Conservation (phyloP, 768 basidiomycete genomes). For the Podaxis rugospora region DNA sequence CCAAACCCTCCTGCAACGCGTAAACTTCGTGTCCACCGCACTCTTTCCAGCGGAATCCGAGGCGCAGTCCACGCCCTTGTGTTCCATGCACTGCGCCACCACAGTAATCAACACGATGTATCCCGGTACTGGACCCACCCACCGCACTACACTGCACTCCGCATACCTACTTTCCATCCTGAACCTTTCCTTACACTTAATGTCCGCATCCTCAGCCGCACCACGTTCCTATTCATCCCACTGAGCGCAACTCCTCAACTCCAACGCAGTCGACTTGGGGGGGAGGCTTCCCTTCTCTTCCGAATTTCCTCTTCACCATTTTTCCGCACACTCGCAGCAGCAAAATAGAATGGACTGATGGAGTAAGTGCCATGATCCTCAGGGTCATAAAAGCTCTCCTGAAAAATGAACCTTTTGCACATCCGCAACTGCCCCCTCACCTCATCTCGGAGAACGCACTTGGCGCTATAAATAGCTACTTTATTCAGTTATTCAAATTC, state of each 20-base stretch:
- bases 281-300: background rate
- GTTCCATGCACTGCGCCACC: background rate
- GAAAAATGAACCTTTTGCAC: too few species aligned
- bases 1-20: background rate
- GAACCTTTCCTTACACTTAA: background rate
- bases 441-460: conserved; percentile 7
- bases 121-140: too few species aligned
- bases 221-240: background rate
- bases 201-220: background rate
- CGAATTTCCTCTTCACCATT: background rate
- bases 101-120: background rate
- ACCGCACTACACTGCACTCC: background rate
- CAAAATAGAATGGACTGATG: background rate
- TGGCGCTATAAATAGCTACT: conserved; percentile 1
- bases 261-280: background rate
- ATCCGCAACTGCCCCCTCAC: background rate
- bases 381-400: background rate
- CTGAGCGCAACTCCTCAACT: background rate
- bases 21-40: background rate
- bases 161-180: background rate
- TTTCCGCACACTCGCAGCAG: background rate
- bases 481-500: background rate
- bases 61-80: background rate
- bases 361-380: background rate
- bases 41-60: background rate